Evolutionary conservation across 495 filamentous ascomycete genomes (phyloP).

Genomic region (Amniculicola lignicola): DNA sequence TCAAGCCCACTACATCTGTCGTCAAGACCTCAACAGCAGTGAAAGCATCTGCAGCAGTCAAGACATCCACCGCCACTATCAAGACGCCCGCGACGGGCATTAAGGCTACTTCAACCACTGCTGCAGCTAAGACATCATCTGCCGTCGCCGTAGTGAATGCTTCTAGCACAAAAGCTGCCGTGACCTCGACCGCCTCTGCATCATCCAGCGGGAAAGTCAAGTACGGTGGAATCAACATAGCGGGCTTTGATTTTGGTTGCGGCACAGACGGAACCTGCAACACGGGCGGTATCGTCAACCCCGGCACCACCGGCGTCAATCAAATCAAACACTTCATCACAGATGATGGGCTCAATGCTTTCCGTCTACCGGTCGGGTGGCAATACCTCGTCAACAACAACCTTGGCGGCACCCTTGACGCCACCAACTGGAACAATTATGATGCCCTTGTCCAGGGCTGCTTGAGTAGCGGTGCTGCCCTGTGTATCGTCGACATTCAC

Average conservation of each 20-base stretch:
- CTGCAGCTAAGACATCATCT: neutral
- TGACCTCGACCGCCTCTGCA: conserved; percentile 41
- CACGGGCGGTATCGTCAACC: conserved; percentile 34
- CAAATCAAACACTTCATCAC: conserved; percentile 59
- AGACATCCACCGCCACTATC: neutral
- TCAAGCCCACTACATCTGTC: neutral
- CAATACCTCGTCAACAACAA: conserved; percentile 54
- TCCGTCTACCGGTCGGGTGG: conserved; percentile 56
- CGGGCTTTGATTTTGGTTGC: conserved; percentile 54
- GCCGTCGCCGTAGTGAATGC: conserved; percentile 56
- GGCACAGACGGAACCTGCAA: conserved; percentile 47
- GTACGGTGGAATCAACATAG: conserved; percentile 46
- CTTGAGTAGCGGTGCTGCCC: conserved; percentile 51
- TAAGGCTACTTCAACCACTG: neutral
- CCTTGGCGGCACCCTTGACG: conserved; percentile 49
- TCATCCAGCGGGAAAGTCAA: conserved; percentile 51
- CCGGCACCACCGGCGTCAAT: conserved; percentile 37
- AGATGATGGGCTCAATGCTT: conserved; percentile 53
- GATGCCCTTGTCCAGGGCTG: conserved; percentile 58
- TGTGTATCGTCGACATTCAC: conserved; percentile 60
- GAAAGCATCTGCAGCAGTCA: neutral
- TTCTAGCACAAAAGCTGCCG: conserved; percentile 49
- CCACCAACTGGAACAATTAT: conserved; percentile 51
- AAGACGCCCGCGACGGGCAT: neutral
- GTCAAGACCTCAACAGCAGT: neutral